Evolutionary conservation across 2,329 filamentous ascomycete species (phyloP), one percentile per base, ranked within the genome.

Genomic region (Monilinia laxa): DNA sequence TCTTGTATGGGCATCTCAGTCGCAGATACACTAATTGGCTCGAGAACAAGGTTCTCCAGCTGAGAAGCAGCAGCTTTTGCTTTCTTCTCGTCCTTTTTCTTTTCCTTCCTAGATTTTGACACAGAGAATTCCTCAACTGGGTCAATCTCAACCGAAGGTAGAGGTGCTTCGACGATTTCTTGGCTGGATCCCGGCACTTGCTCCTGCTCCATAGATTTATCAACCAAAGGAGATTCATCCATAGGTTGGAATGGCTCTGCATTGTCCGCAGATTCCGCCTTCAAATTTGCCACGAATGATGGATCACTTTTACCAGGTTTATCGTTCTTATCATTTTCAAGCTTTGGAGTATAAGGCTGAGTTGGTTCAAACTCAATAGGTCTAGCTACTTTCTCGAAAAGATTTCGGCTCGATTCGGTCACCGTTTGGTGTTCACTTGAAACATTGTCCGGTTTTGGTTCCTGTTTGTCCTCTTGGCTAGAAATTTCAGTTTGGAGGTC

Each of bases 61-160:
- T 54, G 18, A 42, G 38, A n/a, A 35, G 18, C 18, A 4, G 40
- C 18, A 63, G 53, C 16, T 28, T 49, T 49, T 42, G 52, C 62
- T 23, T 55, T 47, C 28, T 58, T 38, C 16, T 38, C 16, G 12
- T 64, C 62, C 16, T 42, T 72, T 64, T 71, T 72, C 69, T 68
- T 71, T 25, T 70, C 62, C 38, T 70, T 71, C 60, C 71, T 71
- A 25, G 69, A 72, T 38, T 65, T 69, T 7, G 62, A 40, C 4
- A 60, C 23, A 20, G 62, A 66, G 40, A 66, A 65, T 23, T 66
- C 67, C 52, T 69, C 55, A n/a, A 59, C 62, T 49, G 23, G 31
- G 51, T 64, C 57, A 31, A 52, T 40, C 12, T 68, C 65, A 45
- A 20, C 59, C 49, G 63, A 51, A 7, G 38, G 57, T 23, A 52